A percentile compares a stretch with the other conserved stretches of the same genome.
These are phyloP conservation scores for Botrytis pseudocinerea DNA, from an alignment of 2,329 filamentous ascomycete genomes.

Conservation along the genomic window DNA sequence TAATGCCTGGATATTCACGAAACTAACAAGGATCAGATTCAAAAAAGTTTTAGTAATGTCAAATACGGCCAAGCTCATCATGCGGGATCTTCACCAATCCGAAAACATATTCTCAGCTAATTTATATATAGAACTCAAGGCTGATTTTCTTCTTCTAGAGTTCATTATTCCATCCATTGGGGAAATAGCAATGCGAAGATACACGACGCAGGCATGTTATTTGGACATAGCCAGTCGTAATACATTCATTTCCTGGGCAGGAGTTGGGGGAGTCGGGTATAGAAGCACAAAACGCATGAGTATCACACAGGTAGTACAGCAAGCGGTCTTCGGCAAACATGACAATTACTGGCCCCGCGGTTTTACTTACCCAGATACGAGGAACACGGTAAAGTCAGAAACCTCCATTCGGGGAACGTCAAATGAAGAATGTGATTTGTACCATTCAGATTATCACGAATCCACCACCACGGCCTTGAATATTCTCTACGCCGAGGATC, in stretches of 20 bases:
- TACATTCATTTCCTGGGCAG: not conserved
- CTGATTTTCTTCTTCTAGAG: not conserved
- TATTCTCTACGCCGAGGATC: not conserved
- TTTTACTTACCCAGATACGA: not conserved
- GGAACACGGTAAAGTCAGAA: not conserved
- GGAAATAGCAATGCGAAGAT: not conserved
- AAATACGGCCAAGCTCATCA: not conserved
- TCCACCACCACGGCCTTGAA: not conserved
- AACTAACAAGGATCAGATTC: not conserved
- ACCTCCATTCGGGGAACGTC: not conserved
- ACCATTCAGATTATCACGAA: not conserved
- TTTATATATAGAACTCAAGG: slow-evolving; percentile 3
- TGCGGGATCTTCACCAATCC: not conserved
- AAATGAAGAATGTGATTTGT: not conserved
- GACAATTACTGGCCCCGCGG: not conserved
- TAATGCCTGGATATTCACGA: not conserved
- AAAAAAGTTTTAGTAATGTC: not conserved
- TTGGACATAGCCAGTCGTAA: not conserved
- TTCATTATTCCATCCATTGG: not conserved
- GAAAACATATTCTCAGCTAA: not conserved
- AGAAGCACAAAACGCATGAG: not conserved
- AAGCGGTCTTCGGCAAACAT: not conserved
- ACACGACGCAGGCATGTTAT: not conserved
- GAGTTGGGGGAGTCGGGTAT: not conserved
- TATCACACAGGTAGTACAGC: not conserved